Percentiles rank a stretch among this genome's conserved stretches.
phyloP scores from a whole-genome alignment of 2,329 filamentous ascomycete genomes.

The Alternaria sp. region DNA sequence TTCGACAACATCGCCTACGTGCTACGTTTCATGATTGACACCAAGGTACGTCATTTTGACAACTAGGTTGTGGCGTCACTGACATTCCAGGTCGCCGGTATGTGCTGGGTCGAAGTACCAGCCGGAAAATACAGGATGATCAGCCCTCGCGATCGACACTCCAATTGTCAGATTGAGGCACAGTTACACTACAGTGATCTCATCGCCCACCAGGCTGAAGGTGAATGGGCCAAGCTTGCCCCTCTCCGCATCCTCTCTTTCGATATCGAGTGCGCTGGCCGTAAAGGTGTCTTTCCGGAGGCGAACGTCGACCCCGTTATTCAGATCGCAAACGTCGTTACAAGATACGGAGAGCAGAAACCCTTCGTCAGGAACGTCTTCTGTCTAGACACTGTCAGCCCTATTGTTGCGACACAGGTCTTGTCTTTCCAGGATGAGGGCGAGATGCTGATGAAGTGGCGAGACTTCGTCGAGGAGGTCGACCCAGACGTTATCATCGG shows the following conservation, averaged over 20 bases:
- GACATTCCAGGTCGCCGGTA: conserved; percentile 71
- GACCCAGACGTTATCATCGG: conserved; percentile 98
- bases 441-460: conserved; percentile 92
- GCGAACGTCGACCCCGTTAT: conserved; percentile 92
- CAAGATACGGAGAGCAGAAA: conserved; percentile 91
- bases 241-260: conserved; percentile 92
- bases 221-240: conserved; percentile 98
- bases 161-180: conserved; percentile 96
- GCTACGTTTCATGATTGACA: conserved; percentile 97
- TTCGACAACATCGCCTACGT: conserved; percentile 98
- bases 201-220: conserved; percentile 85
- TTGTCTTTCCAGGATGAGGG: conserved; percentile 82
- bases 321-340: conserved; percentile 97
- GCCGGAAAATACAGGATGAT: conserved; percentile 77
- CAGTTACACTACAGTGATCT: conserved; percentile 82
- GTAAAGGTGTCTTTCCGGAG: conserved; percentile 97
- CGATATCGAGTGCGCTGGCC: conserved; percentile 97
- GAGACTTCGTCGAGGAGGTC: conserved; percentile 85
- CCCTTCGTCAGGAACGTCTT: conserved; percentile 97
- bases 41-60: conserved; percentile 57
- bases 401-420: conserved; percentile 94
- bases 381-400: conserved; percentile 87
- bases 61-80: not conserved
- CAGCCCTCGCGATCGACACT: conserved; percentile 72
- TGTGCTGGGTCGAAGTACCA: conserved; percentile 96